Evolutionary conservation across 768 basidiomycete species (phyloP).

Genomic region (Lentinula boryana): DNA sequence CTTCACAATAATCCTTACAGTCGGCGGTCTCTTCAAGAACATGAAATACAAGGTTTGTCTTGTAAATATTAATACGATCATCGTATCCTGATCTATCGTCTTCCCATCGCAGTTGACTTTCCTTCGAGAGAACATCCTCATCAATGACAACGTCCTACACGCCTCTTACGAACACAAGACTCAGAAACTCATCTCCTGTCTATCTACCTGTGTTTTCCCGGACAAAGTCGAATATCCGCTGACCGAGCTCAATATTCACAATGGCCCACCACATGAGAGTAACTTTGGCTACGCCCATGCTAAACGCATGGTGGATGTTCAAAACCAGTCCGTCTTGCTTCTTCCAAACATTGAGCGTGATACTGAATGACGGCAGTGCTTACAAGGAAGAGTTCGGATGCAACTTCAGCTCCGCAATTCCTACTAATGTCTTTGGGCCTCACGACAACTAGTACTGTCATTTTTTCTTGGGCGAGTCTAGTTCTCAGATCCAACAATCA

Average conservation of each 20-base stretch:
- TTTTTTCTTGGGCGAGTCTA: not conserved
- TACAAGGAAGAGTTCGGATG: constrained; percentile 94
- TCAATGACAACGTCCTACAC: constrained; percentile 92
- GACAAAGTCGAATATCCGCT: constrained; percentile 93
- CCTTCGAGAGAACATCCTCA: constrained; percentile 89
- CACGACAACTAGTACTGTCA: constrained; percentile 80
- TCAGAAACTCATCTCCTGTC: constrained; percentile 85
- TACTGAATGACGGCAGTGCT: constrained; percentile 46
- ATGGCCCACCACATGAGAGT: constrained; percentile 86
- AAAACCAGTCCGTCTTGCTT: constrained; percentile 68
- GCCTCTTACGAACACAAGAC: constrained; percentile 58
- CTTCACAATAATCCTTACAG: constrained; percentile 29
- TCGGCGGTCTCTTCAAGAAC: constrained; percentile 93
- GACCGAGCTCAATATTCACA: constrained; percentile 89
- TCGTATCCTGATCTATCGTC: not conserved
- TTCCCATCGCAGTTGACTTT: constrained; percentile 62
- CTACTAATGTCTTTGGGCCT: constrained; percentile 95
- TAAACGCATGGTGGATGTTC: constrained; percentile 92
- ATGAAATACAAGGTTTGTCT: constrained; percentile 81
- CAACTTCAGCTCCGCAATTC: constrained; percentile 95
- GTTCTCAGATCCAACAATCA: constrained; percentile 7
- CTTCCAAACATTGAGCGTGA: not conserved
- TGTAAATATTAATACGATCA: not conserved
- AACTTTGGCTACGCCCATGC: constrained; percentile 98
- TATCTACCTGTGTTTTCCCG: constrained; percentile 97